Percentiles rank a stretch among this genome's conserved stretches.
phyloP scores from a whole-genome alignment of 768 basidiomycete species.

The Russula sp. region DNA sequence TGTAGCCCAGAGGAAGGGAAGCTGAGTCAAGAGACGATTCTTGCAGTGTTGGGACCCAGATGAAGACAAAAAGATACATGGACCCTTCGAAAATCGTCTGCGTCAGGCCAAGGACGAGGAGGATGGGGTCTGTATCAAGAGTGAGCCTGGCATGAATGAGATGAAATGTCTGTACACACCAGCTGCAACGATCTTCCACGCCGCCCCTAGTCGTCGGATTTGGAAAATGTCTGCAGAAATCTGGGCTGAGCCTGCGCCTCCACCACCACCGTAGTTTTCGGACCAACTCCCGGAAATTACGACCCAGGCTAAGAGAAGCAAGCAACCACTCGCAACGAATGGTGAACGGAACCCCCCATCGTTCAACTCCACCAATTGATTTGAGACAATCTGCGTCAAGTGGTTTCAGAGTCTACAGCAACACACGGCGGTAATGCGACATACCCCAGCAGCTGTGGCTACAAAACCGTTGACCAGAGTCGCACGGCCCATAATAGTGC shows the following conservation, averaged over 20 bases:
- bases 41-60: slow-evolving; percentile 74
- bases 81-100: slow-evolving; percentile 82
- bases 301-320: slow-evolving; percentile 48
- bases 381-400: slow-evolving; percentile 24
- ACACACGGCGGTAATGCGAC: slow-evolving; percentile 23
- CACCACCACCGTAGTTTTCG: slow-evolving; percentile 60
- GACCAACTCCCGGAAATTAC: slow-evolving; percentile 53
- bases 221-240: slow-evolving; percentile 40
- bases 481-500: slow-evolving; percentile 64
- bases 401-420: background rate
- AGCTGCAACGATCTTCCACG: slow-evolving; percentile 45
- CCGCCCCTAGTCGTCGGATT: slow-evolving; percentile 43
- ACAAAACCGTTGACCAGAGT: slow-evolving; percentile 68
- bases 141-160: background rate
- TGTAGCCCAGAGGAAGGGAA: slow-evolving; percentile 63
- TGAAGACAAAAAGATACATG: slow-evolving; percentile 80
- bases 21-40: slow-evolving; percentile 39
- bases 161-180: slow-evolving; percentile 4
- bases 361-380: slow-evolving; percentile 50
- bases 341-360: slow-evolving; percentile 48
- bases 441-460: slow-evolving; percentile 58
- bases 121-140: slow-evolving; percentile 41
- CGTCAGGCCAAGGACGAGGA: slow-evolving; percentile 59
- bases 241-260: slow-evolving; percentile 21
- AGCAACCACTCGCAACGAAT: slow-evolving; percentile 53